Evolutionary conservation across 768 basidiomycete species (phyloP), one percentile per base, ranked within the genome.

Genomic region (Leccinum uliginosum): DNA sequence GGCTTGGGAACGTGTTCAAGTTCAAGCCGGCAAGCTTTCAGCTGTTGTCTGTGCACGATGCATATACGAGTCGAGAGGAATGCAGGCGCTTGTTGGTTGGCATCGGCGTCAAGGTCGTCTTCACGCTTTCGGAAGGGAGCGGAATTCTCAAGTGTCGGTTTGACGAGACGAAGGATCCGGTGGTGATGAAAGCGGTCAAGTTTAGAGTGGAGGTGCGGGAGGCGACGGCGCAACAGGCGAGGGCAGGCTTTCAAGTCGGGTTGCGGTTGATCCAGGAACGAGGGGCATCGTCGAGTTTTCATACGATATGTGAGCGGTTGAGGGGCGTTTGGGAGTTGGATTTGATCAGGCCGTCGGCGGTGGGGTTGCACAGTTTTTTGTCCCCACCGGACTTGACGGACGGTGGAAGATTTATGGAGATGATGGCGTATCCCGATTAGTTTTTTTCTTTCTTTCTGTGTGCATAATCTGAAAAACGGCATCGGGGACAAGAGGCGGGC

Each of bases 1-100:
- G 95, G 96, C 83, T 99, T 59, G 84, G 85, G 45, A 89, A 86
- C 64, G 80, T 97, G 43, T 95, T 98, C 81, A 89, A 83, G 68
- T 86, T 92, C 75, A 91, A 87, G 65, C 84, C 90, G 0, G 75
- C 83, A 29, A 78, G 73, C 29, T 83, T 82, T 63, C 66, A 68
- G 24, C 75, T 94, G 11, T 70, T 82, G 44, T 91, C 87, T 4
- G 71, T 77, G 14, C 77, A 80, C 54, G 83, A 86, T 57, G 71
- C 78, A 11, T 77, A 83, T 59, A 83, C 80, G 40, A 89, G 93
- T 6, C 77, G 88, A 50, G 83, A 83, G 62, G 85, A 89, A 65
- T 90, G 91, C 70, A 80, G 84, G 57, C 78, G 83, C 49, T 70
- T 94, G 45, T 76, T 99, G 59, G 83, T 84, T 69, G 79, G 75